These are phyloP conservation scores for Aspergillus aculeatus DNA, from an alignment of 2,329 filamentous ascomycete genomes.

Conservation along the genomic window DNA sequence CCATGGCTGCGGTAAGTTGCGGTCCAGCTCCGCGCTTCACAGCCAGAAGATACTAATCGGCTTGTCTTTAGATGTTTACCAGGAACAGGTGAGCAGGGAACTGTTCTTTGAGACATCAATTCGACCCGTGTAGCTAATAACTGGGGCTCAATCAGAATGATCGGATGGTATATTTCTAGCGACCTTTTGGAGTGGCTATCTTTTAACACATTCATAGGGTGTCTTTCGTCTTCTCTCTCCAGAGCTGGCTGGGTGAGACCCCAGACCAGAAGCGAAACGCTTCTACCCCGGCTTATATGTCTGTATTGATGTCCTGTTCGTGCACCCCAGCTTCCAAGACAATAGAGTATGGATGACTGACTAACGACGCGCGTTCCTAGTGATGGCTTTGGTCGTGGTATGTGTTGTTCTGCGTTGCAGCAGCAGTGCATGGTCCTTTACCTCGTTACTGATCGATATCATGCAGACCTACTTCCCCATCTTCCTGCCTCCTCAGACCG, in stretches of 20 bases:
- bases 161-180: conserved; percentile 55
- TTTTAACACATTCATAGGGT: conserved; percentile 38
- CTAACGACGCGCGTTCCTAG: conserved; percentile 37
- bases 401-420: conserved; percentile 23
- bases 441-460: conserved; percentile 13
- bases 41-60: conserved; percentile 19
- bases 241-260: conserved; percentile 50
- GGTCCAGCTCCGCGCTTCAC: conserved; percentile 9
- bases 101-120: neutral
- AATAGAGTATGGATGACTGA: conserved; percentile 15
- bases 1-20: conserved; percentile 76
- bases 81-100: conserved; percentile 68
- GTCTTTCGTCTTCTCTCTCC: conserved; percentile 48
- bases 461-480: conserved; percentile 63
- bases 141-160: conserved; percentile 49
- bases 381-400: conserved; percentile 59
- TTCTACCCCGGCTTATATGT: conserved; percentile 70
- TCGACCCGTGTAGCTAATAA: conserved; percentile 12
- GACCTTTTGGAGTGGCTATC: neutral
- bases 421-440: neutral
- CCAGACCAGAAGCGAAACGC: conserved; percentile 57
- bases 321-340: conserved; percentile 20
- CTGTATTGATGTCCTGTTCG: conserved; percentile 75
- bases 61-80: conserved; percentile 70
- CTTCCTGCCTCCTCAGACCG: conserved; percentile 58